phyloP scores from a whole-genome alignment of 805 yeast genomes.

The Isabelozyma gotoi region DNA sequence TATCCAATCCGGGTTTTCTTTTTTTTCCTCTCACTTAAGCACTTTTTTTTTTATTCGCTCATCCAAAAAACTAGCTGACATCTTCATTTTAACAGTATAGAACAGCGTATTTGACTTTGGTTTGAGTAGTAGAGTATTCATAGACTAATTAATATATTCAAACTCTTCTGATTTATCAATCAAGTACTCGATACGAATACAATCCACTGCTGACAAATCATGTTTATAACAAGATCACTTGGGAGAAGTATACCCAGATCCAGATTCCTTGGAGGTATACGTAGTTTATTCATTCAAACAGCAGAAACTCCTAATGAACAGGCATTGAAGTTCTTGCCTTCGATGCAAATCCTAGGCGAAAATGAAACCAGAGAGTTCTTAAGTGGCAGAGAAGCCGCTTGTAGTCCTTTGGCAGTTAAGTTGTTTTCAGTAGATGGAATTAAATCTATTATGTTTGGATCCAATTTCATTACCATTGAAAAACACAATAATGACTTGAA shows the following conservation, averaged over 20 bases:
- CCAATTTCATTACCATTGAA: conserved; percentile 81
- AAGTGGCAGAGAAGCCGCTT: conserved; percentile 70
- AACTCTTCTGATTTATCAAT: neutral
- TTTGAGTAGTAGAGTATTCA: neutral
- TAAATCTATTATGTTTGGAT: conserved; percentile 73
- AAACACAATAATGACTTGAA: conserved; percentile 49
- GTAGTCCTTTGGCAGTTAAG: conserved; percentile 76
- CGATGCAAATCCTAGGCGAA: conserved; percentile 62
- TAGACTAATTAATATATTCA: neutral
- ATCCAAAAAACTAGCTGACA: neutral
- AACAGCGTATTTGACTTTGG: too few species aligned
- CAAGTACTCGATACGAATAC: conserved; percentile 1
- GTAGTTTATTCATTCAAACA: conserved; percentile 68
- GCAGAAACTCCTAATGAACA: conserved; percentile 83
- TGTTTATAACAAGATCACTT: conserved; percentile 1
- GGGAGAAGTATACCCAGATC: neutral
- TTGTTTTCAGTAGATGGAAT: conserved; percentile 77
- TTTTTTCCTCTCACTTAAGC: neutral
- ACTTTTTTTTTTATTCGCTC: neutral
- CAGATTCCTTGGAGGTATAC: conserved; percentile 1
- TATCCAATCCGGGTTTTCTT: neutral
- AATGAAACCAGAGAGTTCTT: conserved; percentile 71
- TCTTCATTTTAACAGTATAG: too few species aligned
- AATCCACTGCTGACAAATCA: neutral
- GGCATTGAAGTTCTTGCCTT: conserved; percentile 82